Conservation (phyloP, 345 rosid species). For the Moricandia arvensis region DNA sequence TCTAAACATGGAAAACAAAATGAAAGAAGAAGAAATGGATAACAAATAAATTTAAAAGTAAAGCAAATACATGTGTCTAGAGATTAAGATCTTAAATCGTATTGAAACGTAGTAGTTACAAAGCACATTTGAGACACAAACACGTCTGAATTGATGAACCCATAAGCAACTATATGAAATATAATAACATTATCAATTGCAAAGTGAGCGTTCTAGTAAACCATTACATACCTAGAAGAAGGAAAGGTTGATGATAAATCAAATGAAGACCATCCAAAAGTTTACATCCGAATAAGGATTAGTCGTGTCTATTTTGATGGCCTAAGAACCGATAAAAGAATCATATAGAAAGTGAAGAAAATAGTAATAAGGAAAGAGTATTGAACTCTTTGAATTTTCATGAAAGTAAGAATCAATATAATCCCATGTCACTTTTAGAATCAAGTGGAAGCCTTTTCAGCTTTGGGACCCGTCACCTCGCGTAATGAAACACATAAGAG, state of each 20-base stretch:
- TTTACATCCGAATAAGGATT: not conserved
- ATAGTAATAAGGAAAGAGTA: not conserved
- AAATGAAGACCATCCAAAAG: not conserved
- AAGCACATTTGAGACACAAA: not conserved
- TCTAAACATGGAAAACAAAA: not conserved
- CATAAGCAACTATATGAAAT: not conserved
- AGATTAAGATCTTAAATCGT: not conserved
- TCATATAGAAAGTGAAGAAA: not conserved
- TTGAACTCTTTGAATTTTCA: not conserved
- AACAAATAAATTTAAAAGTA: not conserved
- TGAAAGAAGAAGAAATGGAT: too few relatives aligned
- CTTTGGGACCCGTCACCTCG: not conserved
- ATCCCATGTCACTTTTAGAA: too few relatives aligned
- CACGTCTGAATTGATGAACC: not conserved
- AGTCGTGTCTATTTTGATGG: not conserved
- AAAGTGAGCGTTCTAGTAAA: not conserved
- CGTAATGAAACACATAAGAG: too few relatives aligned
- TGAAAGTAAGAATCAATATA: not conserved
- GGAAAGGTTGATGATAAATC: not conserved
- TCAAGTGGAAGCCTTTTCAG: not conserved
- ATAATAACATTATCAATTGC: not conserved
- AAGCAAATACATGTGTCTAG: not conserved
- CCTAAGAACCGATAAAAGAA: not conserved
- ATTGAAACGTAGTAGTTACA: not conserved
- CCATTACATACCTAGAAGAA: not conserved